phyloP scores from a whole-genome alignment of 2,329 filamentous ascomycete species.

The Apiospora rasikravindrae region DNA sequence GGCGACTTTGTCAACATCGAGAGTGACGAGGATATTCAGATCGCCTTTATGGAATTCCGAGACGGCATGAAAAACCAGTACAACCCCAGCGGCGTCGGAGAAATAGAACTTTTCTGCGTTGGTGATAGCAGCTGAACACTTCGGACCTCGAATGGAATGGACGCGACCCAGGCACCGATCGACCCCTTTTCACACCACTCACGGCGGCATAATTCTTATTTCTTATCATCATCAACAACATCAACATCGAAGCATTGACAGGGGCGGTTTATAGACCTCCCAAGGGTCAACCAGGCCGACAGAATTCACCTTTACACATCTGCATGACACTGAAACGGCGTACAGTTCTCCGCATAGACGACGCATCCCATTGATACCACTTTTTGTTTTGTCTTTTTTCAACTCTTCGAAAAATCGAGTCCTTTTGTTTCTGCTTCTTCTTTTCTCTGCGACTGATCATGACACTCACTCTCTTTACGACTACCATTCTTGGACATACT shows the following conservation, averaged over 20 bases:
- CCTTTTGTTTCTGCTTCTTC: constrained; percentile 21
- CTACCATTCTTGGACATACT: constrained; percentile 40
- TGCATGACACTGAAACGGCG: constrained; percentile 27
- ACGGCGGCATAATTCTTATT: constrained; percentile 16
- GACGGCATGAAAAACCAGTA: constrained; percentile 66
- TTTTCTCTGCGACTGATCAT: constrained; percentile 21
- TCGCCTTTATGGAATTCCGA: constrained; percentile 93
- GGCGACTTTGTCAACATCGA: constrained; percentile 93
- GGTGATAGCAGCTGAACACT: constrained; percentile 46
- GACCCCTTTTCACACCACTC: neutral
- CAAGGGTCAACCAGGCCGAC: neutral
- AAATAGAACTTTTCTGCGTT: constrained; percentile 87
- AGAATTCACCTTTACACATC: constrained; percentile 19
- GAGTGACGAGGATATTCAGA: constrained; percentile 94
- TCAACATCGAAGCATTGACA: neutral
- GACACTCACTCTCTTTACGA: constrained; percentile 33
- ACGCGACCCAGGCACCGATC: neutral
- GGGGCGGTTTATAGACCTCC: constrained; percentile 4
- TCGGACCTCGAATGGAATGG: neutral
- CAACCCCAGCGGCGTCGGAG: constrained; percentile 72
- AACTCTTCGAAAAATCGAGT: constrained; percentile 16
- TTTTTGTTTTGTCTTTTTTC: constrained; percentile 24
- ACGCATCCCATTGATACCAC: constrained; percentile 36
- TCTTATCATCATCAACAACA: constrained; percentile 8
- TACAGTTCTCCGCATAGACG: constrained; percentile 27